phyloP scores from a whole-genome alignment of 192 early-diverging fungal genomes.

The Coemansia sp. region DNA sequence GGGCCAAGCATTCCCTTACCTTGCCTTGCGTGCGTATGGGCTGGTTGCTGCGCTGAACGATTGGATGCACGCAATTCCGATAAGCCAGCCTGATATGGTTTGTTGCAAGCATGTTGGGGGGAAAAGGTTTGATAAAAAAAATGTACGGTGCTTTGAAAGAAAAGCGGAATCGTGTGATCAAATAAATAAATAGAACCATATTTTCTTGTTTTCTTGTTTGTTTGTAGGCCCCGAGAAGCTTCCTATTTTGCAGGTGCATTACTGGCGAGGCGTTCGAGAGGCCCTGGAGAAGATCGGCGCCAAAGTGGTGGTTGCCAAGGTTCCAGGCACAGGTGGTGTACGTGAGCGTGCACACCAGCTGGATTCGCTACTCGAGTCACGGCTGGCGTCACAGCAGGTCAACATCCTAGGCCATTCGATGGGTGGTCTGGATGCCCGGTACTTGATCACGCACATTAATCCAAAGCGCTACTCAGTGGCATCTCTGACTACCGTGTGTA shows the following conservation, averaged over 20 bases:
- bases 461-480: slow-evolving; percentile 65
- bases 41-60: too few relatives aligned
- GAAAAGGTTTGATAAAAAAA: too few relatives aligned
- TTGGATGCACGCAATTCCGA: too few relatives aligned
- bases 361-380: slow-evolving; percentile 60
- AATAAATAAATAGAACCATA: too few relatives aligned
- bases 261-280: slow-evolving; percentile 78
- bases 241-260: slow-evolving; percentile 81
- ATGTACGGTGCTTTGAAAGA: too few relatives aligned
- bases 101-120: too few relatives aligned
- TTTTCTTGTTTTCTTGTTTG: slow-evolving; percentile 3
- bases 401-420: slow-evolving; percentile 94
- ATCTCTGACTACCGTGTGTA: slow-evolving; percentile 88
- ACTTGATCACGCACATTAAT: slow-evolving; percentile 80
- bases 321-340: slow-evolving; percentile 70
- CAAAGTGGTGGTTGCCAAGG: slow-evolving; percentile 74
- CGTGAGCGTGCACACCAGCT: slow-evolving; percentile 72
- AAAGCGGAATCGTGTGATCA: too few relatives aligned
- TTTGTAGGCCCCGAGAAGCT: slow-evolving; percentile 62
- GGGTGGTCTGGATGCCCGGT: slow-evolving; percentile 93
- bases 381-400: slow-evolving; percentile 48
- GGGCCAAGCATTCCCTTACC: too few relatives aligned
- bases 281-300: slow-evolving; percentile 75
- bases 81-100: too few relatives aligned
- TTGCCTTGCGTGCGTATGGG: too few relatives aligned